Evolutionary conservation across 1,284 basidiomycete genomes (phyloP).

Genomic region (Rhodotorula sp.): DNA sequence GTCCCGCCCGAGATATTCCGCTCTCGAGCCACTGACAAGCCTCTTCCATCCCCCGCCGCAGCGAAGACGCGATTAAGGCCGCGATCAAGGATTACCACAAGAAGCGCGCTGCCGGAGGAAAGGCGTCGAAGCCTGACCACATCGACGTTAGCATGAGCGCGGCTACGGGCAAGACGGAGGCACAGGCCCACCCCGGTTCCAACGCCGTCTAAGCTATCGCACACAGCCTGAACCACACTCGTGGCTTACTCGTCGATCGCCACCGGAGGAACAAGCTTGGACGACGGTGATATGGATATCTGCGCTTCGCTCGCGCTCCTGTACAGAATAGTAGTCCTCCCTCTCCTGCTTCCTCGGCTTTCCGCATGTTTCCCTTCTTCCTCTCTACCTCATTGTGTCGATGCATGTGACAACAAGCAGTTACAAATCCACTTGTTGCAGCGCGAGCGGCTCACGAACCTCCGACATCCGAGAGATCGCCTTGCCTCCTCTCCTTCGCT

Average conservation of each 20-base stretch:
- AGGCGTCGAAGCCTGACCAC: constrained; percentile 54
- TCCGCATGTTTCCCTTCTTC: neutral
- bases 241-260: too few species aligned
- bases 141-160: constrained; percentile 73
- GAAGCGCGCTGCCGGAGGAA: constrained; percentile 45
- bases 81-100: constrained; percentile 67
- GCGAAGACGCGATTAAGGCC: constrained; percentile 84
- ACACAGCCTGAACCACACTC: neutral
- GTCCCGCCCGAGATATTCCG: too few species aligned
- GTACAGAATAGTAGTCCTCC: neutral
- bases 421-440: neutral
- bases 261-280: neutral
- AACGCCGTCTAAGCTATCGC: constrained; percentile 1
- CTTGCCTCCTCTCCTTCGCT: too few species aligned
- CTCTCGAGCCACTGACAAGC: too few species aligned
- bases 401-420: constrained; percentile 1
- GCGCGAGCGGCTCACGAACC: too few species aligned
- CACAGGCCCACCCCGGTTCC: constrained; percentile 60
- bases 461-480: too few species aligned
- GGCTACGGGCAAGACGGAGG: constrained; percentile 65
- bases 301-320: neutral
- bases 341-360: neutral
- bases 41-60: too few species aligned
- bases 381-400: neutral
- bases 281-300: neutral